Base-by-base conservation (phyloP, 2,329 filamentous ascomycete species). In the Elsinoe necatrix region DNA sequence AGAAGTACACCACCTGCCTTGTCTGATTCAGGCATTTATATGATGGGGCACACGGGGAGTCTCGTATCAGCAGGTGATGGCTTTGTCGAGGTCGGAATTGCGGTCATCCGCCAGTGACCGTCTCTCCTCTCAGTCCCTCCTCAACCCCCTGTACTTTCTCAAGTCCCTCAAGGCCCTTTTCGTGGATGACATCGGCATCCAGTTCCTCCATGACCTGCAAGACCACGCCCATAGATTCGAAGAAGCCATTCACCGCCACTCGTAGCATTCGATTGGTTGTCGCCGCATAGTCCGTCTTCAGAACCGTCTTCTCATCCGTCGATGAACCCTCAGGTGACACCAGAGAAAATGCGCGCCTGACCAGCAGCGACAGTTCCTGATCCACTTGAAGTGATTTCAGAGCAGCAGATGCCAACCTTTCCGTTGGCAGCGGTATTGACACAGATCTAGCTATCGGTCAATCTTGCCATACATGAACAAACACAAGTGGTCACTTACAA, bases 241-340 rank as follows among this genome's bases (percentile, higher is more conserved):
- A 90, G 71, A 96, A 96, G 8, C 90, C 89, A 73, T 97, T 97
- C 57, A 96, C 91, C 2, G 92, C 88, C 1, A 98, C 93, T 43
- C 93, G 85, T 58, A 98, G 79, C 92, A 97, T 97, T 63, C 93
- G 85, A 69, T 96, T 95, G 18, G 93, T 97, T 0, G 89, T 89
- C 1, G 93, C 93, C 56, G 79, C 80, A 73, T 97, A 97, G 59
- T 86, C 80, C 8, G 88, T 86, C 59, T 80, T 77, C 50, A 97
- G 76, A 3, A 91, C 72, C 1, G 74, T 79, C 63, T 73, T 72
- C 34, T 66, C 64, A 23, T 72, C 58, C 54, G 54, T 59, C 11
- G 58, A 34, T 35, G 58, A 58, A 31, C 58, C 56, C 8, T 59
- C 55, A 16, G 59, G 20, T 18, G 57, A 39, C 25, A 65, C 71